These are phyloP conservation scores for Stemphylium vesicarium DNA, from an alignment of 2,329 filamentous ascomycete species.

Conservation along the genomic window DNA sequence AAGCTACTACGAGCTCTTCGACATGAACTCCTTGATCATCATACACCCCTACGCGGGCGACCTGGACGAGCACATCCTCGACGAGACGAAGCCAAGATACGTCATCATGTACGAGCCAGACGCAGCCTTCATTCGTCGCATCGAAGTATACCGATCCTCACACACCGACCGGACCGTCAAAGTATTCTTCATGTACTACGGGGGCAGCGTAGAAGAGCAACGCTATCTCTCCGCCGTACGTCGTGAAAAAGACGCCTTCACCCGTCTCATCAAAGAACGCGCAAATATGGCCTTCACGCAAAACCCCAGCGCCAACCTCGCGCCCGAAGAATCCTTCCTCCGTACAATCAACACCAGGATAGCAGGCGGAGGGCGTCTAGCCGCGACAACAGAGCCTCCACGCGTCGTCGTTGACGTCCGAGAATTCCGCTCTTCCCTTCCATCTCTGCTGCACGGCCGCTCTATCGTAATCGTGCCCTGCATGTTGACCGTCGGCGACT, in stretches of 20 bases:
- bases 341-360: slow-evolving; percentile 97
- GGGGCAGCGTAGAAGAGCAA: slow-evolving; percentile 93
- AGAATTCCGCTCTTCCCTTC: slow-evolving; percentile 91
- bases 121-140: slow-evolving; percentile 87
- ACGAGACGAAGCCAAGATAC: slow-evolving; percentile 90
- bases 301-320: slow-evolving; percentile 68
- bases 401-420: slow-evolving; percentile 94
- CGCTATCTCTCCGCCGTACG: slow-evolving; percentile 86
- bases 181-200: slow-evolving; percentile 97
- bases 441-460: slow-evolving; percentile 87
- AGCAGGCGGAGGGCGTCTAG: slow-evolving; percentile 84
- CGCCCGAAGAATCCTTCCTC: slow-evolving; percentile 89
- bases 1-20: slow-evolving; percentile 87
- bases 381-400: slow-evolving; percentile 84
- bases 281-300: slow-evolving; percentile 91
- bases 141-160: slow-evolving; percentile 95
- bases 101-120: slow-evolving; percentile 99
- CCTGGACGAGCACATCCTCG: slow-evolving; percentile 93
- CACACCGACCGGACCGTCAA: slow-evolving; percentile 87
- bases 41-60: slow-evolving; percentile 95
- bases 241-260: slow-evolving; percentile 96
- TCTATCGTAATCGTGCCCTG: slow-evolving; percentile 90
- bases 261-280: slow-evolving; percentile 90
- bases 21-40: slow-evolving; percentile 86
- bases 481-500: slow-evolving; percentile 96